Evolutionary conservation across 108 stramenopile species (phyloP), one percentile per base, ranked within the genome.

Genomic region (Nitzschia sp.): DNA sequence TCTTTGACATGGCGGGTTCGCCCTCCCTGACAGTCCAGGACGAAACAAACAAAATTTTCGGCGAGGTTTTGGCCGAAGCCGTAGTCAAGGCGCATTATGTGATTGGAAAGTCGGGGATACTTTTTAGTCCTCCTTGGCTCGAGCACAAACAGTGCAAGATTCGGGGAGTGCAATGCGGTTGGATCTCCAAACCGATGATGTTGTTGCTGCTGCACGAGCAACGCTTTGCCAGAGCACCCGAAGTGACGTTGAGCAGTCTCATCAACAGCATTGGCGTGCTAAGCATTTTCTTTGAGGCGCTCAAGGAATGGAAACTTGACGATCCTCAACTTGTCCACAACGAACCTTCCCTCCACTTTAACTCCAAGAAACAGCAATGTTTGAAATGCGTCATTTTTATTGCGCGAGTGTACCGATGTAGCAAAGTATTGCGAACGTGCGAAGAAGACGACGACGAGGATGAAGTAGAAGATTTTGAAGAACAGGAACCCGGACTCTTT

Each of bases 351-450:
- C 62, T 57, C 15, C 46, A 45, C 19, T 75, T 68, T 53, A 54
- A 22, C 15, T 21, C 3, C 1, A 67, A 62, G 16, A 68, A 62
- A 19, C 36, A 56, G 1, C 59, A 61, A 13, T 75, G 73, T 33
- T 53, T 48, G 48, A 75, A 75, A 62, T 67, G 73, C 30, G 52
- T 45, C 27, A 60, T 75, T 32, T 75, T 75, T 45, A 52, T 75
- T 31, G 73, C 66, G 1, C 34, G 73, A 3, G 57, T 41, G 5
- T 58, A 41, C 31, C 26, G 68, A 5, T 58, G 56, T 17, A 11
- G n/a, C 53, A 66, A 66, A 35, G 45, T 63, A 6, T 30, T 56
- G 21, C 48, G 19, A 50, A 4, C 21, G 4, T 21, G 17, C 9
- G 48, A 21, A 50, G 17, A 50, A 50, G 48, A 50, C 21, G 4